Evolutionary conservation across 345 rosid genomes (phyloP).

Genomic region (Populus ilicifolia): DNA sequence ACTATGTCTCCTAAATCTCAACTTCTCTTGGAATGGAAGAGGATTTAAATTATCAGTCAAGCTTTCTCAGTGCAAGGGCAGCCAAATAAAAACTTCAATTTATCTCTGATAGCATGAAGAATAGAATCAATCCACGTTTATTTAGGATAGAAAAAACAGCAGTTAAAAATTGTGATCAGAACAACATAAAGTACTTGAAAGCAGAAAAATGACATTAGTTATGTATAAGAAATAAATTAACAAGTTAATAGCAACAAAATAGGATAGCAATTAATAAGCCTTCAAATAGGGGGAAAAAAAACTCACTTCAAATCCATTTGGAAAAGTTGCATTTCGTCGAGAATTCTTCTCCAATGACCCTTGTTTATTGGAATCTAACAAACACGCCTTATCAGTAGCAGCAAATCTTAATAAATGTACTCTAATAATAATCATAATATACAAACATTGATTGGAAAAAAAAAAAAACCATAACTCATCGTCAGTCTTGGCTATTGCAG

Average conservation of each 20-base stretch:
- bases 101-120: not conserved
- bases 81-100: not conserved
- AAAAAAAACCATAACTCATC: slow-evolving; percentile 35
- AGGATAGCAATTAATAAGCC: not conserved
- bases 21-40: not conserved
- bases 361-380: slow-evolving; percentile 31
- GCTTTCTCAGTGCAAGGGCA: not conserved
- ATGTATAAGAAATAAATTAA: not conserved
- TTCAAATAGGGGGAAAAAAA: not conserved
- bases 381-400: slow-evolving; percentile 17
- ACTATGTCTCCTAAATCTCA: not conserved
- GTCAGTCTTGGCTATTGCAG: slow-evolving; percentile 42
- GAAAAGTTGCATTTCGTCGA: slow-evolving; percentile 50
- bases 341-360: slow-evolving; percentile 41
- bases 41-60: not conserved
- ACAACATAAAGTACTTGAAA: not conserved
- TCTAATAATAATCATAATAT: not conserved
- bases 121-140: not conserved
- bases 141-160: not conserved
- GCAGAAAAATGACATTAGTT: not conserved
- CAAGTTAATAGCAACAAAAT: not conserved
- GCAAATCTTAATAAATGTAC: not conserved
- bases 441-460: not conserved
- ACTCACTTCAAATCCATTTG: slow-evolving; percentile 70
- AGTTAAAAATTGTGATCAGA: not conserved